Evolutionary conservation across 306 rosid genomes (phyloP), one percentile per base, ranked within the genome.

Genomic region (Corylus avellana): DNA sequence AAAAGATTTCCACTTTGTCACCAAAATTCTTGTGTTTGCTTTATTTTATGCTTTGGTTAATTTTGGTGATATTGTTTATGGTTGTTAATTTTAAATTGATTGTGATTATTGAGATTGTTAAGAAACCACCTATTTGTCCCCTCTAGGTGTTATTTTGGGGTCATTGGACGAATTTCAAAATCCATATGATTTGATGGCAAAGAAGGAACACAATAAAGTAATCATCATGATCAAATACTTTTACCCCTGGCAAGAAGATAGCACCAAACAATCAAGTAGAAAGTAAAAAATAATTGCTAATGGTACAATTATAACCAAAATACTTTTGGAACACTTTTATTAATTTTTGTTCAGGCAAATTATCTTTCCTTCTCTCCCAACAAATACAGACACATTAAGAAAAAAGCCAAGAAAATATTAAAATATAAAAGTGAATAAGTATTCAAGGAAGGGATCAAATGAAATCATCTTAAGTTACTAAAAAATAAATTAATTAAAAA

Each of bases 361-460:
- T 42, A 8, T 67, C 70, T 14, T 20, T 37, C 51, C 29, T n/a
- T 18, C 51, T n/a, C 72, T 17, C 51, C n/a, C 22, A 1, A 59
- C 37, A 25, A 12, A 59, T 20, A 59, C 7, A 22, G 6, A 39
- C 27, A n/a, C 22, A 67, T 35, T 64, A 16, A 64, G 48, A 14
- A 16, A 64, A 64, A 42, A 42, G 46, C 46, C 46, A 42, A 42
- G 46, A 42, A 42, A 42, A 42, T 6, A 42, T 42, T 42, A 59
- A 59, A 59, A 59, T 4, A 59, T 22, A 59, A 59, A 25, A 59
- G 35, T 8, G 1, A 20, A 11, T 59, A 9, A 9, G 66, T 25
- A 59, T 59, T 42, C 46, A 42, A 37, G 46, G 50, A 67, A 67
- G 51, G 72, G 14, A 67, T 8, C 27, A 85, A 55, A 78, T 50